Evolutionary conservation across 2,329 filamentous ascomycete genomes (phyloP).

Genomic region (Botrytis byssoidea): DNA sequence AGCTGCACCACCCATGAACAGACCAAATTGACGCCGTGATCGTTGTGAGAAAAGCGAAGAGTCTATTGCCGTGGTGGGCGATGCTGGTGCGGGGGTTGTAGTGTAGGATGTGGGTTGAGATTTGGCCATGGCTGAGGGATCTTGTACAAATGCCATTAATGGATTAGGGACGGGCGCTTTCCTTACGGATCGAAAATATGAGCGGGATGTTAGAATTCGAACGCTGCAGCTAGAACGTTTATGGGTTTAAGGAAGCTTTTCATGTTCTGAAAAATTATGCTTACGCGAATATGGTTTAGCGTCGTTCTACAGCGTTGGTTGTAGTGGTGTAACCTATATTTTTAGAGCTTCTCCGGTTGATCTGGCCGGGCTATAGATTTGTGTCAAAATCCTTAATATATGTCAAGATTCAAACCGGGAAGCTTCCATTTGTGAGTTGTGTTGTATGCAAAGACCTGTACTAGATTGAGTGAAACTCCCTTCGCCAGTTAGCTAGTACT

Average conservation of each 20-base stretch:
- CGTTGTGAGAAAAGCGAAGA: slow-evolving; percentile 37
- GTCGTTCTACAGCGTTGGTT: slow-evolving; percentile 3
- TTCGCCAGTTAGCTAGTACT: background rate
- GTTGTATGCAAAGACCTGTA: background rate
- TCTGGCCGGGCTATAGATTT: background rate
- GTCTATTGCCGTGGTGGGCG: slow-evolving; percentile 23
- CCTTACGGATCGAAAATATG: background rate
- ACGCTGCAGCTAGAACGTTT: background rate
- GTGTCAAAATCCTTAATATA: background rate
- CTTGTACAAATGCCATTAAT: slow-evolving; percentile 14
- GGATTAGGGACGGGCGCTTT: background rate
- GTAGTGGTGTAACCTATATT: background rate
- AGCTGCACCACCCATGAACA: slow-evolving; percentile 72
- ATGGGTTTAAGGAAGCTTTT: background rate
- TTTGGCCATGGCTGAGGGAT: slow-evolving; percentile 13
- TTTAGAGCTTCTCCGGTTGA: background rate
- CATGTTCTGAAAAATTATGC: slow-evolving; percentile 1
- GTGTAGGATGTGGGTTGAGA: slow-evolving; percentile 21
- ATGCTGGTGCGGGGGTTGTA: slow-evolving; percentile 16
- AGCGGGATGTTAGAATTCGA: background rate
- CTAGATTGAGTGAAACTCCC: background rate
- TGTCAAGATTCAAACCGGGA: background rate
- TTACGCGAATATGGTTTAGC: slow-evolving; percentile 12
- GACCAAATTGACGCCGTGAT: slow-evolving; percentile 56
- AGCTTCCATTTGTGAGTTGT: background rate